phyloP scores from a whole-genome alignment of 108 stramenopile genomes.

The Fragilaria radians region DNA sequence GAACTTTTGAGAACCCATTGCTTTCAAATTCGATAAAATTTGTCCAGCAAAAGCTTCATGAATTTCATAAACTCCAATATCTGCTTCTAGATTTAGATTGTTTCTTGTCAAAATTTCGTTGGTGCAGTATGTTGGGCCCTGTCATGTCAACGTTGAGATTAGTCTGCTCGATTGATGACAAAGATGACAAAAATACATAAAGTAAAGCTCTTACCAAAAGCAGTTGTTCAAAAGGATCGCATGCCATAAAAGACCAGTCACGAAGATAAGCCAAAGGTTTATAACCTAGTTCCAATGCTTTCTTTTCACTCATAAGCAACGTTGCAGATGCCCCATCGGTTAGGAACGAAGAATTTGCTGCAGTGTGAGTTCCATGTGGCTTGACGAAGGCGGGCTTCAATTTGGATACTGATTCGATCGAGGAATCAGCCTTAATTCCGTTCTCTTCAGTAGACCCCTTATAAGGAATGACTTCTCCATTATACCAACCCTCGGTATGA shows the following conservation, averaged over 20 bases:
- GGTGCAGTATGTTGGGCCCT: slow-evolving; percentile 83
- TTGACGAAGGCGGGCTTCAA: slow-evolving; percentile 98
- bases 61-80: slow-evolving; percentile 96
- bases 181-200: background rate
- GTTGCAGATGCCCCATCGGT: slow-evolving; percentile 96
- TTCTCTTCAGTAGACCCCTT: slow-evolving; percentile 88
- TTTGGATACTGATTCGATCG: slow-evolving; percentile 85
- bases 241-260: slow-evolving; percentile 93
- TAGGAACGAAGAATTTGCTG: slow-evolving; percentile 94
- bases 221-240: slow-evolving; percentile 98
- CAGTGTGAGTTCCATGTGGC: slow-evolving; percentile 97
- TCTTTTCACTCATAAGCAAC: slow-evolving; percentile 91
- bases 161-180: background rate
- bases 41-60: slow-evolving; percentile 99
- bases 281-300: slow-evolving; percentile 91
- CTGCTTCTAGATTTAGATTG: slow-evolving; percentile 64
- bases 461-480: slow-evolving; percentile 87
- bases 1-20: slow-evolving; percentile 92
- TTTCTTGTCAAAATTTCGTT: slow-evolving; percentile 73
- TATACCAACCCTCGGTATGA: too few species aligned
- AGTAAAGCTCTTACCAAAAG: slow-evolving; percentile 50
- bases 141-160: background rate
- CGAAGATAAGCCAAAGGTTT: slow-evolving; percentile 89
- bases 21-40: slow-evolving; percentile 92
- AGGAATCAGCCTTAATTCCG: slow-evolving; percentile 93